phyloP scores from a whole-genome alignment of 176 grass and related monocot genomes.

The sorghum (Sorghum bicolor) region Sorghum_bicolor_NCBIv3 NC_012872.2:55911001-55911500 shows the following conservation, averaged over 20 bases:
- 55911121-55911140: slow-evolving; percentile 12
- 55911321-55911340: neutral
- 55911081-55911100: neutral
- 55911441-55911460: neutral
- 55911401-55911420: neutral
- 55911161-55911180: slow-evolving; percentile 3
- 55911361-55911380: neutral
- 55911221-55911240: slow-evolving; percentile 1
- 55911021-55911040: slow-evolving; percentile 12
- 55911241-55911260: neutral
- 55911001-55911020: slow-evolving; percentile 23
- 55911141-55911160: neutral
- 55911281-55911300: slow-evolving; percentile 4
- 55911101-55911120: slow-evolving; percentile 15
- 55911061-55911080: neutral
- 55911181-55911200: neutral
- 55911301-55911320: slow-evolving; percentile 2
- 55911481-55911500: neutral
- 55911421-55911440: neutral
- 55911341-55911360: slow-evolving; percentile 20
- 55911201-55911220: neutral
- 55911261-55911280: neutral
- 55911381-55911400: neutral
- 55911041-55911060: neutral
- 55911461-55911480: neutral